phyloP scores from a whole-genome alignment of 164 flowering plant genomes.

The Aristolochia contorta region DNA sequence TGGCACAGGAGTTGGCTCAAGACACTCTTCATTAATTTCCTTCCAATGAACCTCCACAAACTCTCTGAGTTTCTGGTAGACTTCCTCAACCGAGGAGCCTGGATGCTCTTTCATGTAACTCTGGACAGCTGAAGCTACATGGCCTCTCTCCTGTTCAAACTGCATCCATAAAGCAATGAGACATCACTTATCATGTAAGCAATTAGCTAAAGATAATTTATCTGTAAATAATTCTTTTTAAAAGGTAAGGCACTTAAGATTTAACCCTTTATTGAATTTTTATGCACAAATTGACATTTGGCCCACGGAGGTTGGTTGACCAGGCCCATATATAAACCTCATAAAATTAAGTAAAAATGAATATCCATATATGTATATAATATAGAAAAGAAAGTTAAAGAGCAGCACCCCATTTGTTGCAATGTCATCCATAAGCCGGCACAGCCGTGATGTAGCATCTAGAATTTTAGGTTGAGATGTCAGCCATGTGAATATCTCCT shows the following conservation, averaged over 20 bases:
- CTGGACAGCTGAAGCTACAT: not conserved
- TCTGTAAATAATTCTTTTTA: no score
- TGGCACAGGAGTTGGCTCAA: conserved; percentile 16
- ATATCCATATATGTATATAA: no score
- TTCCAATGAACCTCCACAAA: not conserved
- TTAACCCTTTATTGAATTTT: no score
- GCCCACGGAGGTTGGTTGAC: no score
- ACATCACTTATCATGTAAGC: no score
- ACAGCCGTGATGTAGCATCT: conserved; percentile 10
- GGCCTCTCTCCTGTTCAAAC: conserved; percentile 1
- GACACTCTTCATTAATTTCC: conserved; percentile 6
- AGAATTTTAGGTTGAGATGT: conserved; percentile 16
- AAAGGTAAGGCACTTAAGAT: no score
- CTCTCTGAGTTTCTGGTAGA: not conserved
- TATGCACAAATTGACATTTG: no score
- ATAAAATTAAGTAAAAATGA: no score
- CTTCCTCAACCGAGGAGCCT: not conserved
- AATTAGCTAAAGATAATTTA: no score
- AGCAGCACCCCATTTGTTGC: conserved; percentile 13
- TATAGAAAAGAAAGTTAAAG: no score
- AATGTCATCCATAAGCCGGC: conserved; percentile 26
- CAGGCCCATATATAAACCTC: no score
- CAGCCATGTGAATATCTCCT: conserved; percentile 31
- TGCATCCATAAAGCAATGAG: not conserved
- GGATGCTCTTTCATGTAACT: conserved; percentile 3